Evolutionary conservation across 2,329 filamentous ascomycete species (phyloP).

Genomic region (Ceratocystis albifundus): DNA sequence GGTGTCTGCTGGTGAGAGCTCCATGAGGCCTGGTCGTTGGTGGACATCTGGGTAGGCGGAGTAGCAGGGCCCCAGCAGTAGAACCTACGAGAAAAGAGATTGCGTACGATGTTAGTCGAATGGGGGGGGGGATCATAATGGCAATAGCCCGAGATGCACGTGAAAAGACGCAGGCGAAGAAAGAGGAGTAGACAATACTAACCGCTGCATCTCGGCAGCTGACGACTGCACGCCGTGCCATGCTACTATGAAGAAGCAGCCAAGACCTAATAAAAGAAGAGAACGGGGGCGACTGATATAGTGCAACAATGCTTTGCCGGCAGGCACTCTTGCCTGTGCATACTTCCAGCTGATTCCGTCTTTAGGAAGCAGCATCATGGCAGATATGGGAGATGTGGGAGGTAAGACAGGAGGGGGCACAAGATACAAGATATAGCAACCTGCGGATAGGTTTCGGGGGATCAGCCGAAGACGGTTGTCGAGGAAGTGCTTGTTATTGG

Average conservation of each 20-base stretch:
- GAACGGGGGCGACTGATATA: constrained; percentile 68
- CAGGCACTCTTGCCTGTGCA: constrained; percentile 65
- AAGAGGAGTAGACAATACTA: constrained; percentile 28
- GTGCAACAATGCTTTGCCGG: constrained; percentile 57
- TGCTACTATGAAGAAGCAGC: constrained; percentile 63
- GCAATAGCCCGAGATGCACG: neutral
- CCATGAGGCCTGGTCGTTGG: constrained; percentile 86
- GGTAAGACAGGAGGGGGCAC: neutral
- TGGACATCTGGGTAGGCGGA: constrained; percentile 88
- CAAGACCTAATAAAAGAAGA: constrained; percentile 58
- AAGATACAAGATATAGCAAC: neutral
- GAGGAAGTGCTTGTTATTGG: neutral
- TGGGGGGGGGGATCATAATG: neutral
- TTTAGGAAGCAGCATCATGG: constrained; percentile 76
- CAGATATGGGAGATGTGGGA: constrained; percentile 25
- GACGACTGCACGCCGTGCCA: constrained; percentile 77
- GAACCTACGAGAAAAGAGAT: constrained; percentile 48
- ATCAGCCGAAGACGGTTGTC: no score
- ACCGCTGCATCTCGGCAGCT: constrained; percentile 86
- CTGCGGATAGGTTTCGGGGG: neutral
- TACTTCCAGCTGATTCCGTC: constrained; percentile 88
- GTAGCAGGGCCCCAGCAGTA: constrained; percentile 95
- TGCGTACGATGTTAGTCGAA: constrained; percentile 3
- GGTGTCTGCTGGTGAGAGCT: constrained; percentile 79
- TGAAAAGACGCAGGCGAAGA: neutral